These are phyloP conservation scores for Neostapfia colusana DNA, from an alignment of 176 grass and related monocot species.

Conservation along the genomic window DNA sequence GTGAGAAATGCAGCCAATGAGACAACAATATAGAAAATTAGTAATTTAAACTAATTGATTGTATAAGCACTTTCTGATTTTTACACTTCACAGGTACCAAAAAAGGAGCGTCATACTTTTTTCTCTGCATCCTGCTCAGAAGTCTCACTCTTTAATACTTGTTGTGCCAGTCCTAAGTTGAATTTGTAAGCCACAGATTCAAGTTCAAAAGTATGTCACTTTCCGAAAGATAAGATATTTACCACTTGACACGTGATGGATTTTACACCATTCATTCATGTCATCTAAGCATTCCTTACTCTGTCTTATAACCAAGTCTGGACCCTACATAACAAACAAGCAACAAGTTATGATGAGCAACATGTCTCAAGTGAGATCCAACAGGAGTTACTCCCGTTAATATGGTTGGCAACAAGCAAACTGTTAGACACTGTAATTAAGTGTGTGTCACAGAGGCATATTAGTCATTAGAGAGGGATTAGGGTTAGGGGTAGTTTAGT, in stretches of 20 bases:
- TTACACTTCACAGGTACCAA: background rate
- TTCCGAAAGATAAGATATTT: constrained; percentile 31
- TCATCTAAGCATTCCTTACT: constrained; percentile 77
- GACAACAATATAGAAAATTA: background rate
- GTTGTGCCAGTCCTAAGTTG: constrained; percentile 68
- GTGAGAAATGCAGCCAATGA: background rate
- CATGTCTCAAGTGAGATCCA: background rate
- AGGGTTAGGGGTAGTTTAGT: no score
- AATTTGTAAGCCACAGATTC: constrained; percentile 4
- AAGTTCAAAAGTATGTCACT: constrained; percentile 4
- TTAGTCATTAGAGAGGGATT: no score
- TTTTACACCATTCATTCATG: constrained; percentile 85
- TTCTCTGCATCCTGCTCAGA: constrained; percentile 67
- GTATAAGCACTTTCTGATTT: background rate
- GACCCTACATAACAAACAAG: constrained; percentile 51
- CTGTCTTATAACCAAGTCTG: constrained; percentile 80
- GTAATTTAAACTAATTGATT: constrained; percentile 20
- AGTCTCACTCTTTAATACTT: constrained; percentile 52
- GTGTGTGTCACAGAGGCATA: no score
- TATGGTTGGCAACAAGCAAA: background rate
- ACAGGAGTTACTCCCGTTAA: background rate
- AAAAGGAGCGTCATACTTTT: constrained; percentile 45
- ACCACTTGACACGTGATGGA: constrained; percentile 80
- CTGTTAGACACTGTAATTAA: no score
- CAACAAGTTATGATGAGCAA: constrained; percentile 28